Evolutionary conservation across 148 eudicot species (phyloP), one percentile per base, ranked within the genome.

Genomic region (Heliosperma pusillum): DNA sequence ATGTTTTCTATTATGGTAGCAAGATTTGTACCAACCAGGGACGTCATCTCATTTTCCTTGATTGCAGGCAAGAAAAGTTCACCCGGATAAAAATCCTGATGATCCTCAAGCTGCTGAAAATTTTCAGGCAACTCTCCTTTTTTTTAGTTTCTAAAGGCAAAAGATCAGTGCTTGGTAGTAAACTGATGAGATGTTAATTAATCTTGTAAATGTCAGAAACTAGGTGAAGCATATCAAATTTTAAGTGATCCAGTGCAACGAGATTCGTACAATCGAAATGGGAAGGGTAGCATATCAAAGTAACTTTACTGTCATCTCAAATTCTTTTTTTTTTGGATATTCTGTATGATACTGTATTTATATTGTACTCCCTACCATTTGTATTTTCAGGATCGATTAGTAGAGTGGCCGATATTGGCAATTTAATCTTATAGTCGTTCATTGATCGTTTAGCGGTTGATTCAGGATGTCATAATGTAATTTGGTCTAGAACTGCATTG

Each of bases 181-280:
- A 47, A 30, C 40, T 30, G 16, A 71, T 72, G 45, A 24, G 52
- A 65, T 52, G 69, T 30, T 76, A 0, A n/a, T n/a, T n/a, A n/a
- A 5, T 33, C 70, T 50, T 80, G 16, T 40, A 42, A 69, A 55
- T 70, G 60, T 36, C 85, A 91, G 98, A 88, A 80, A 57, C 68
- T 95, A 75, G 97, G 97, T 58, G 98, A 95, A 85, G 98, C 98
- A 33, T 95, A 92, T 75, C 98, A 95, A 81, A 89, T 90, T 72
- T 57, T 95, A 74, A 95, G 98, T 73, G 97, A 92, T 85, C 91
- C 96, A 29, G 76, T 75, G 64, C 93, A 92, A 71, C 86, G 98
- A 72, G 93, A 92, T 76, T 86, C 88, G 20, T 92, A 95, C 80
- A 91, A 95, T 81, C 90, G 84, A 72, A 88, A 88, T 83, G 98